Evolutionary conservation across 192 early-diverging fungal genomes (phyloP).

Genomic region (Backusella mclennaniae): DNA sequence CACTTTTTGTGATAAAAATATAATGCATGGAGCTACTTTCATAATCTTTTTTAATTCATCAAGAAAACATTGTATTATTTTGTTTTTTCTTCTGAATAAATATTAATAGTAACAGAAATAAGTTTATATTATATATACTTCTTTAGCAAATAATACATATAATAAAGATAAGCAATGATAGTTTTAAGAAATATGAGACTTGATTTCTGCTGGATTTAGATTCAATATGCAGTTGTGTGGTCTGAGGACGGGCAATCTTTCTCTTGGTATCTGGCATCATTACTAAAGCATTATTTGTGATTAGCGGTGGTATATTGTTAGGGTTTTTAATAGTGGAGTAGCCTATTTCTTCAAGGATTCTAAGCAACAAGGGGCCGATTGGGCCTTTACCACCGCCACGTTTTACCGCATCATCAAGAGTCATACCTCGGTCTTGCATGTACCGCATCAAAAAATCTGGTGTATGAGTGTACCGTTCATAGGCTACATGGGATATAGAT

Average conservation of each 20-base stretch:
- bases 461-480: slow-evolving; percentile 26
- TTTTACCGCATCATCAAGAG: slow-evolving; percentile 11
- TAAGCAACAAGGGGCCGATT: slow-evolving; percentile 32
- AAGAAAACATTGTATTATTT: neutral
- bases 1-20: no score
- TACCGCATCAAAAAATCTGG: slow-evolving; percentile 41
- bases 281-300: neutral
- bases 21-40: no score
- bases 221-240: neutral
- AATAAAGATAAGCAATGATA: neutral
- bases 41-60: neutral
- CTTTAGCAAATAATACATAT: neutral
- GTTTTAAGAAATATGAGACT: neutral
- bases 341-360: slow-evolving; percentile 30
- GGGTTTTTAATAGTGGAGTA: slow-evolving; percentile 17
- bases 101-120: neutral
- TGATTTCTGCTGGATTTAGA: neutral
- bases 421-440: slow-evolving; percentile 37
- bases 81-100: neutral
- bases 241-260: neutral
- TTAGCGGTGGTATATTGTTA: neutral
- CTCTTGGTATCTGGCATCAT: neutral
- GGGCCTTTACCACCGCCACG: slow-evolving; percentile 5
- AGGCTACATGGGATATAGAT: slow-evolving; percentile 41
- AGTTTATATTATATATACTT: neutral